Evolutionary conservation across 495 filamentous ascomycete species (phyloP), one percentile per base, ranked within the genome.

Genomic region (Trichoderma erinaceum): DNA sequence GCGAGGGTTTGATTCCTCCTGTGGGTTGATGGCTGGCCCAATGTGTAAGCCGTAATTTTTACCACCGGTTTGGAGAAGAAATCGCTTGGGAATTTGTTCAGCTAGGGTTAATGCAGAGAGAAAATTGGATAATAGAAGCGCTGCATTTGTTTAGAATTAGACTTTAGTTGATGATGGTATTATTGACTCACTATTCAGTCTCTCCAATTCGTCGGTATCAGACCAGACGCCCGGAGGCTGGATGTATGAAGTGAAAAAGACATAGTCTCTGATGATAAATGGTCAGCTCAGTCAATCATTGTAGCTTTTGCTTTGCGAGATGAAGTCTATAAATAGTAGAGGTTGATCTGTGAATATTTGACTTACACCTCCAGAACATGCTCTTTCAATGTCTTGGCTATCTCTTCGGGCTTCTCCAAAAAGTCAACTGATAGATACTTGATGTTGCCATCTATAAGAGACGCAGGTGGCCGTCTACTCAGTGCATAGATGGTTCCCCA

Each of bases 401-500:
- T 46, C 18, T 46, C 43, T 46, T 46, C 43, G 12, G 43, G 43
- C 43, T 7, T 11, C 43, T 15, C 43, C 13, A 46, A 18, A 46
- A 46, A 46, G 43, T 46, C 43, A 16, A 46, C 18, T 1, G 43
- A 7, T 1, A 46, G 43, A 18, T 46, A 46, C 18, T 46, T 46
- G 12, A 46, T 18, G 12, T 46, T 46, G 12, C 43, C 43, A 4
- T 4, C 13, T 1, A 46, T 69, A 3, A 79, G 78, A 65, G n/a
- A 18, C 23, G 73, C 69, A 2, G 77, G 80, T 35, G 77, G 78
- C 50, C 75, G 73, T 7, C 81, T 76, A 8, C 77, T 80, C 41
- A 83, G 66, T 46, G 79, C 77, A 70, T 82, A 84, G 50, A 86
- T 82, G 66, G 80, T 83, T 52, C 68, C 77, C 83, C 83, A 85